Evolutionary conservation across 1,284 basidiomycete genomes (phyloP).

Genomic region (Limonomyces culmigenus): DNA sequence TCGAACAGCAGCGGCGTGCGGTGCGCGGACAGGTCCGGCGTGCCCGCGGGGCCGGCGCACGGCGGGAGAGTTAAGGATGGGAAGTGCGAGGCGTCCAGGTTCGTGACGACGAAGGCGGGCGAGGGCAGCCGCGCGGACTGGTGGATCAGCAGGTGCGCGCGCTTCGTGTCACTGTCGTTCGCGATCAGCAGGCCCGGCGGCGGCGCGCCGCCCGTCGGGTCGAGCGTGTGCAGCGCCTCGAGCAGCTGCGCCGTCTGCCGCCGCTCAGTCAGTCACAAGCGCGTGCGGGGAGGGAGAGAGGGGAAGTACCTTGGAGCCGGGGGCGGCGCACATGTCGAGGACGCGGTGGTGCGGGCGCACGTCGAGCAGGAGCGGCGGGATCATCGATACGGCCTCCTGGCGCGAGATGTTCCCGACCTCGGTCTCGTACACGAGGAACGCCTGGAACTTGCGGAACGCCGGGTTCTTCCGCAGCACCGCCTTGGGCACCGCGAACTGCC

Average conservation of each 20-base stretch:
- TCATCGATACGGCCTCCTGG: constrained; percentile 98
- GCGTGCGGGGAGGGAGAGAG: constrained; percentile 1
- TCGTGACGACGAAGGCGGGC: constrained; percentile 88
- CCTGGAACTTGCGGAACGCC: constrained; percentile 95
- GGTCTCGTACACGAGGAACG: constrained; percentile 95
- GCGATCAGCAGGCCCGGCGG: constrained; percentile 74
- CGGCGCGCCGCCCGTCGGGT: constrained; percentile 40
- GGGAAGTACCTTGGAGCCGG: constrained; percentile 71
- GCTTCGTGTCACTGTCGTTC: constrained; percentile 86
- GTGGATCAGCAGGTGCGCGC: constrained; percentile 94
- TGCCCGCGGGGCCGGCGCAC: too few relatives aligned
- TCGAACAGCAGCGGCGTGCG: constrained; percentile 65
- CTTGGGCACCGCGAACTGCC: constrained; percentile 92
- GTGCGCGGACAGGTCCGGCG: constrained; percentile 3
- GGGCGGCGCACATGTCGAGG: constrained; percentile 98
- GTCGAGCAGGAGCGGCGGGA: constrained; percentile 89
- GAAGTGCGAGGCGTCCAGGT: constrained; percentile 86
- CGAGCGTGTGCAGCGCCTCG: constrained; percentile 69
- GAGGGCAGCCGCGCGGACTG: constrained; percentile 91
- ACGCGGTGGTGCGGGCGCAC: constrained; percentile 91
- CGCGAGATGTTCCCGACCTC: constrained; percentile 95
- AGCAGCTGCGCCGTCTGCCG: constrained; percentile 77
- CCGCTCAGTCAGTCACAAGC: too few relatives aligned
- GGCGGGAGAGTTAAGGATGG: constrained; percentile 35
- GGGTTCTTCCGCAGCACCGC: constrained; percentile 77